These are phyloP conservation scores for Carex littledalei DNA, from an alignment of 176 grass and related monocot species.

Conservation along the genomic window DNA sequence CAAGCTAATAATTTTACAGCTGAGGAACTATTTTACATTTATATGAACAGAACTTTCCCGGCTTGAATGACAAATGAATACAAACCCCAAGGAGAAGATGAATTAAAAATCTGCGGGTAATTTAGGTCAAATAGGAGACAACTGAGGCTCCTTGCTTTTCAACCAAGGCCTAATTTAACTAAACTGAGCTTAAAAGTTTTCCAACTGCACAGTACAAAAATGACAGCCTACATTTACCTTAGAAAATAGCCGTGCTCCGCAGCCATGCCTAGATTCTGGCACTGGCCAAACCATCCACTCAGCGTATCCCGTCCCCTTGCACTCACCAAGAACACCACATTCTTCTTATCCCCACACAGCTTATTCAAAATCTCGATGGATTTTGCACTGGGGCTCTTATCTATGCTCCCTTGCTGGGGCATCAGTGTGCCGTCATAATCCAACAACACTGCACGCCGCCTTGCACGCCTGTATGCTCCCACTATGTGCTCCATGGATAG, in stretches of 20 bases:
- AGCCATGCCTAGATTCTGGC: slow-evolving; percentile 66
- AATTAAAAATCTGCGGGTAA: neutral
- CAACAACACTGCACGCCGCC: slow-evolving; percentile 55
- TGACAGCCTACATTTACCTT: slow-evolving; percentile 39
- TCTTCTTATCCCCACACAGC: slow-evolving; percentile 58
- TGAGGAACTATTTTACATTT: neutral
- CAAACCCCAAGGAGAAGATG: neutral
- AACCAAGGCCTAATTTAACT: neutral
- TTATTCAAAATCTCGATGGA: slow-evolving; percentile 62
- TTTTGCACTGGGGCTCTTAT: slow-evolving; percentile 53
- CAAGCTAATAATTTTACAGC: neutral
- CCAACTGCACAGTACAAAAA: neutral
- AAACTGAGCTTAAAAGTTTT: neutral
- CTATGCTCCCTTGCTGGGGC: slow-evolving; percentile 55
- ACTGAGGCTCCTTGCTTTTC: neutral
- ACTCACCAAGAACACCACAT: slow-evolving; percentile 71
- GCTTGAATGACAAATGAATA: neutral
- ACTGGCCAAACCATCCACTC: slow-evolving; percentile 59
- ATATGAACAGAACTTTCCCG: neutral
- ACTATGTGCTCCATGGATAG: slow-evolving; percentile 84
- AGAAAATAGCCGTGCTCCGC: slow-evolving; percentile 91
- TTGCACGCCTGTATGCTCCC: slow-evolving; percentile 53
- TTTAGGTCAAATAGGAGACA: neutral
- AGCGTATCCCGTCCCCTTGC: slow-evolving; percentile 38
- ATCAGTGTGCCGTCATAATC: slow-evolving; percentile 92